Evolutionary conservation across 2,329 filamentous ascomycete species (phyloP), one percentile per base, ranked within the genome.

Genomic region (Lachnellula subtilissima): DNA sequence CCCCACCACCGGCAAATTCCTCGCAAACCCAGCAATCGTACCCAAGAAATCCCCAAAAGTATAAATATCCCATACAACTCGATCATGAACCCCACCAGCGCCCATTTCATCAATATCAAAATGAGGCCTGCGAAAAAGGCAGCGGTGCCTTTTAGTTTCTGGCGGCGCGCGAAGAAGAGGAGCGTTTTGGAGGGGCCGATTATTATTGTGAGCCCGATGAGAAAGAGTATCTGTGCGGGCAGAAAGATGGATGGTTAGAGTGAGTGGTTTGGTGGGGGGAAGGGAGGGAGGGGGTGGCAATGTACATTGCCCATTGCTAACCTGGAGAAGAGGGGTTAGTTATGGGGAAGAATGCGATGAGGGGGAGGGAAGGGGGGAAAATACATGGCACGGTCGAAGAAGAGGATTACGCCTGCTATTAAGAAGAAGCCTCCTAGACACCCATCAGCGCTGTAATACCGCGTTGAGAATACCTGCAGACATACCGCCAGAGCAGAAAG

Each of bases 401-500:
- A 97, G 75, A 99, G 83, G 75, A 99, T 81, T 9, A 99, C 90
- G 59, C 94, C 94, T 70, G 91, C 89, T 70, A 97, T 83, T 55
- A 99, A 84, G 80, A 99, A 99, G 78, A 97, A 87, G 64, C 89
- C 91, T 73, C 93, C 93, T 96, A 43, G n/a, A 58, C 53, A 49
- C 19, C 37, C 19, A 54, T 64, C 46, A 63, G 59, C 46, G 48
- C 53, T 45, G 35, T 40, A 40, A 40, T 43, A 51, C 22, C 64
- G 50, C 53, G 52, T 58, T 49, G 52, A 32, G 19, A 12, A 19
- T 28, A 1, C 12, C 19, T 28, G 28, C 35, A 40, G 73, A 87
- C 89, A 66, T 87, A 96, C 92, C 93, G 70, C 91, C 93, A 70
- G 91, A 94, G 82, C 94, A 97, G 79, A 99, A 99, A 72, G 92